Conservation (phyloP, 2,329 filamentous ascomycete species). For the Botryosphaeria dothidea region DNA sequence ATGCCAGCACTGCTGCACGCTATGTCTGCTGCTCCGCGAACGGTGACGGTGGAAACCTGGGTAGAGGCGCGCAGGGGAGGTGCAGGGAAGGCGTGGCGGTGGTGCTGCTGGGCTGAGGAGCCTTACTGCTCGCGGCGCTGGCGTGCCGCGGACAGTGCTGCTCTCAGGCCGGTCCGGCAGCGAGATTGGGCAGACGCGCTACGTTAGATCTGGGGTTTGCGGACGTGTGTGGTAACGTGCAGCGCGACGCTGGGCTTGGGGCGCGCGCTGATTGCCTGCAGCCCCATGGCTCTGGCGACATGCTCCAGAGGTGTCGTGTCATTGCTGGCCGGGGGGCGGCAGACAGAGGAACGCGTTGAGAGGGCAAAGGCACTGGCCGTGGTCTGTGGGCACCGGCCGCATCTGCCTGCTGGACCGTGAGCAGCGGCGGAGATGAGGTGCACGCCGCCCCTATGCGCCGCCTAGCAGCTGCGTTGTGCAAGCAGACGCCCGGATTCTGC, state of each 20-base stretch:
- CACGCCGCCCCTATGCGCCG: constrained; percentile 15
- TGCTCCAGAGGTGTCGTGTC: constrained; percentile 7
- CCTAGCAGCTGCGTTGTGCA: constrained; percentile 1
- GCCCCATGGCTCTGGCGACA: background rate
- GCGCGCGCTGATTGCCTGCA: constrained; percentile 8
- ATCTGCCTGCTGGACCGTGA: constrained; percentile 7
- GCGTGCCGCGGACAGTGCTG: constrained; percentile 13
- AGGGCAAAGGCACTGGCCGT: background rate
- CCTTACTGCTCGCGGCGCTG: constrained; percentile 12
- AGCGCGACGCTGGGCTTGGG: background rate
- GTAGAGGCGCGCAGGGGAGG: constrained; percentile 5
- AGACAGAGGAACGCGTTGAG: constrained; percentile 16
- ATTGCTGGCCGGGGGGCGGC: constrained; percentile 12
- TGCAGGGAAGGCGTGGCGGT: constrained; percentile 14
- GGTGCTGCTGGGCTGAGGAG: constrained; percentile 9
- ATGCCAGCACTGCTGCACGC: constrained; percentile 8
- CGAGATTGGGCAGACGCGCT: constrained; percentile 15
- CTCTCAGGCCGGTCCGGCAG: background rate
- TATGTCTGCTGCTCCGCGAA: constrained; percentile 13
- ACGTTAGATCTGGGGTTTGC: constrained; percentile 15
- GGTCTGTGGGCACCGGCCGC: background rate
- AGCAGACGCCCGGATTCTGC: background rate
- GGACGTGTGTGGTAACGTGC: constrained; percentile 9
- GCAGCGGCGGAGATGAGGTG: constrained; percentile 8
- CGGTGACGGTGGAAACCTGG: constrained; percentile 15